A percentile compares a stretch with the other conserved stretches of the same genome.
These are phyloP conservation scores for Pneumocystis murina DNA, from an alignment of 1,139 yeast species.

Conservation along the genomic window DNA sequence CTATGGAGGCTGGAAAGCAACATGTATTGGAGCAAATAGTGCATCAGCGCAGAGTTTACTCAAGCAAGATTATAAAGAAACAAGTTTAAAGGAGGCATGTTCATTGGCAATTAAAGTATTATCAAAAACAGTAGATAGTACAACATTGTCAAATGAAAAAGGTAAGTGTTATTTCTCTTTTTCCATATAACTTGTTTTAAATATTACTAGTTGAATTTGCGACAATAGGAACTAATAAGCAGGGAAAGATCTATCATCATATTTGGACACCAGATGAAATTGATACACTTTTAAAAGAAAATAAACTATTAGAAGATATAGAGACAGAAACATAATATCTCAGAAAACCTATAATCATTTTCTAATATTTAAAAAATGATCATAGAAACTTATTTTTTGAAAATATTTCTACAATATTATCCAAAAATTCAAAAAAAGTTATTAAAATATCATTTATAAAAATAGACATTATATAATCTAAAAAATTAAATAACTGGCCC, in stretches of 20 bases:
- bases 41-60: conserved; percentile 90
- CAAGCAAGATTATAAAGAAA: conserved; percentile 84
- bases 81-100: conserved; percentile 63
- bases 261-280: conserved; percentile 72
- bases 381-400: background rate
- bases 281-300: conserved; percentile 53
- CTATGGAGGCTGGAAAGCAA: conserved; percentile 97
- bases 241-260: conserved; percentile 46
- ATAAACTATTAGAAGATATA: conserved; percentile 25
- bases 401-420: background rate
- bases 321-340: background rate
- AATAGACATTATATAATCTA: background rate
- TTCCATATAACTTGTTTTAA: background rate
- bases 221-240: conserved; percentile 40
- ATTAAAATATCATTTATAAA: background rate
- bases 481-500: conserved; percentile 41
- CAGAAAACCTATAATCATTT: background rate
- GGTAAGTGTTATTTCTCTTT: conserved; percentile 3
- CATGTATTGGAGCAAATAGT: conserved; percentile 91
- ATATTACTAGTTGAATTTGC: conserved; percentile 54
- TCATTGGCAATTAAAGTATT: conserved; percentile 82
- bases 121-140: conserved; percentile 85
- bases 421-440: background rate
- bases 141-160: conserved; percentile 73
- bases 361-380: background rate